Evolutionary conservation across 208 protist species (phyloP), one percentile per base, ranked within the genome.

Genomic region (Acanthamoeba triangularis): DNA sequence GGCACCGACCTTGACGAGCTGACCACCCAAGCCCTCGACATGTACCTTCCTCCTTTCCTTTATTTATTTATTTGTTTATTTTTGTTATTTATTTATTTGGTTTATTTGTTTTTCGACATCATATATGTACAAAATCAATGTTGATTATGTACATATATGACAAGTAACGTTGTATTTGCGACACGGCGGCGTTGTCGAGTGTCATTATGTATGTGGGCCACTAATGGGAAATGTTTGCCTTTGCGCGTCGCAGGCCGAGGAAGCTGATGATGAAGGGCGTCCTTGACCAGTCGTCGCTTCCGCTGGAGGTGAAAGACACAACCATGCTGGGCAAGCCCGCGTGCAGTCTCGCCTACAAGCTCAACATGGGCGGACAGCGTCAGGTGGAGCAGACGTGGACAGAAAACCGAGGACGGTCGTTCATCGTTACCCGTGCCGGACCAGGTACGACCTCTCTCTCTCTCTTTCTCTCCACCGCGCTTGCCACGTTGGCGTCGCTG

Each of bases 201-300:
- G 10, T 78, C n/a, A 78, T 78, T 78, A 4, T 16, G n/a, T 72
- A 8, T 72, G 10, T 74, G 13, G 23, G 16, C 65, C 13, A 23
- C 16, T 14, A 23, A 14, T 65, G 20, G 20, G n/a, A 3, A 52
- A 25, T 80, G 33, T 33, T 8, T 80, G 37, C 16, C 5, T 82
- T 6, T 44, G 20, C n/a, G n/a, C 30, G 56, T 72, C 18, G 23
- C 23, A 82, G 74, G 74, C 74, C 74, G 16, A 47, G 74, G 37
- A 82, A 82, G 74, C 74, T 82, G 74, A 82, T 82, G 74, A 11
- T 37, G 18, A 82, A 82, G 44, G 74, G 74, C 74, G 74, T 82
- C 18, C 74, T 82, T 25, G 74, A 82, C 23, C 74, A 0, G 41
- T 82, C 74, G 74, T 82, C 74, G 33, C 37, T 82, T 28, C 74